Conservation (phyloP, 352 stramenopile species). For the Phytophthora citrophthora region DNA sequence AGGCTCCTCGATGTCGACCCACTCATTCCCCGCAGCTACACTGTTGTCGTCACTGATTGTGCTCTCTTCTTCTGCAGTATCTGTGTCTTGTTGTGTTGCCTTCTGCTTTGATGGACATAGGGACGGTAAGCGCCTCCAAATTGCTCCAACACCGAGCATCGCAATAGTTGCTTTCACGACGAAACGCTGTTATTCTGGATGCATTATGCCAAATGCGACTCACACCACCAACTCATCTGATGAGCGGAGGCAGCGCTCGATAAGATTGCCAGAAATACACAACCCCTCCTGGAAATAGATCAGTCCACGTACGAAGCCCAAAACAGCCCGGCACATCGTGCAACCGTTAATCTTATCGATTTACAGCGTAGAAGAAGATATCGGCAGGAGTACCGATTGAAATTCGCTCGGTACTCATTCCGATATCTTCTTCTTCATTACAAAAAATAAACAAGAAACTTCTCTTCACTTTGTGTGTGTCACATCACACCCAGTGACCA, state of each 20-base stretch:
- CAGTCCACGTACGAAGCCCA: neutral
- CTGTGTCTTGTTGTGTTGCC: slow-evolving; percentile 14
- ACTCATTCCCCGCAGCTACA: slow-evolving; percentile 42
- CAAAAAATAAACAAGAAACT: no score
- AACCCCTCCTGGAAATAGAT: slow-evolving; percentile 20
- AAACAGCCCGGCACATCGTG: no score
- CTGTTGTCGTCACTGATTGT: slow-evolving; percentile 21
- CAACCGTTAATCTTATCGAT: no score
- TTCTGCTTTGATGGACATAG: slow-evolving; percentile 12
- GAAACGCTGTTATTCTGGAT: slow-evolving; percentile 11
- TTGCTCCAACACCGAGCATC: slow-evolving; percentile 15
- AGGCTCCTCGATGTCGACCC: slow-evolving; percentile 65
- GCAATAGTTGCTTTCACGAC: neutral
- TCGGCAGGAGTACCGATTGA: no score
- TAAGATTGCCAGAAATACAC: slow-evolving; percentile 7
- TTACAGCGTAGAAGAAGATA: no score
- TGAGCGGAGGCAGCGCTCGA: neutral
- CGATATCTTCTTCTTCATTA: no score
- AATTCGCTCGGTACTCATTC: no score
- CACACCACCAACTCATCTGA: neutral
- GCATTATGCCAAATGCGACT: slow-evolving; percentile 25
- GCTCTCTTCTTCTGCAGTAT: slow-evolving; percentile 29
- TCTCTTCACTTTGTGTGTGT: neutral
- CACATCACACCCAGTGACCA: neutral
- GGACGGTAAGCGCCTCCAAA: slow-evolving; percentile 11